Conservation (phyloP, 192 early-diverging fungal genomes). For the Backusella liffmaniae region DNA sequence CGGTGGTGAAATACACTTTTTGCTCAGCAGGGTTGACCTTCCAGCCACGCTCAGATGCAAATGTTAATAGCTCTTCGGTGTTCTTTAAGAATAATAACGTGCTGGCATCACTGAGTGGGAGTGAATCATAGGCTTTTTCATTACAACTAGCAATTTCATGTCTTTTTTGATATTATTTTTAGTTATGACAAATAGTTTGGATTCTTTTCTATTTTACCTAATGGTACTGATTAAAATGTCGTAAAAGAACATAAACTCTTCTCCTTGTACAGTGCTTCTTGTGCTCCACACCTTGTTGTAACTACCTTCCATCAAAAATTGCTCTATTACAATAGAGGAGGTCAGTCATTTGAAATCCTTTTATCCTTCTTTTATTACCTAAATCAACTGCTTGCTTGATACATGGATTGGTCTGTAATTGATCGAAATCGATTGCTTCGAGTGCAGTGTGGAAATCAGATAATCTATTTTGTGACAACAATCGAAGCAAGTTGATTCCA, state of each 20-base stretch:
- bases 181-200: neutral
- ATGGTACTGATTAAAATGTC: constrained; percentile 94
- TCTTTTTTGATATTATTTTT: constrained; percentile 42
- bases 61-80: constrained; percentile 77
- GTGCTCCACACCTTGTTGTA: constrained; percentile 97
- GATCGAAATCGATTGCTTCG: constrained; percentile 83
- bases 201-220: constrained; percentile 48
- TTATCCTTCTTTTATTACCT: constrained; percentile 13
- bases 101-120: constrained; percentile 87
- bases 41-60: constrained; percentile 79
- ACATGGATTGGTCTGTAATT: constrained; percentile 75
- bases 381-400: constrained; percentile 92
- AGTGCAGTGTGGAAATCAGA: constrained; percentile 99
- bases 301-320: constrained; percentile 96
- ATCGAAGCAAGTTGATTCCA: constrained; percentile 89
- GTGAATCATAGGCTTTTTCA: constrained; percentile 87
- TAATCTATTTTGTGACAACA: constrained; percentile 91
- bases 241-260: constrained; percentile 92
- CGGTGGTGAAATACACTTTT: constrained; percentile 77
- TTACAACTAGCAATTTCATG: constrained; percentile 95
- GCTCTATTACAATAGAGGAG: constrained; percentile 52
- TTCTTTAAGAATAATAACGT: constrained; percentile 85
- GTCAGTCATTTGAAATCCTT: neutral
- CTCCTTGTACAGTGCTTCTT: constrained; percentile 82
- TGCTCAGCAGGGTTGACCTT: constrained; percentile 74